Conservation (phyloP, 2,329 filamentous ascomycete species). For the Corinectria fuckeliana region DNA sequence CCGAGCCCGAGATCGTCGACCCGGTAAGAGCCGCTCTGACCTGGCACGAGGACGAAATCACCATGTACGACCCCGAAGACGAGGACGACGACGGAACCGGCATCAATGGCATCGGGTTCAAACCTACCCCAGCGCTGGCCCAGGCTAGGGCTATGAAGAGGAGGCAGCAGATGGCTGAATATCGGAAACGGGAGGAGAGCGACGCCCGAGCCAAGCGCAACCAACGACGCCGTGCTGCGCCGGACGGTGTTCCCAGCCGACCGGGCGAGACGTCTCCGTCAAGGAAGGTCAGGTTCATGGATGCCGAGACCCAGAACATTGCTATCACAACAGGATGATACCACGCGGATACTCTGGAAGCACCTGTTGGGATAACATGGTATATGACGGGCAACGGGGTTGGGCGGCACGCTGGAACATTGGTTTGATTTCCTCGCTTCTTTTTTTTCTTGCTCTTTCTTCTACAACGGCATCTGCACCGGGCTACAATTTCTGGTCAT, state of each 20-base stretch:
- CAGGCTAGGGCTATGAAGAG: slow-evolving; percentile 63
- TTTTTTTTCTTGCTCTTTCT: neutral
- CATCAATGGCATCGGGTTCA: slow-evolving; percentile 72
- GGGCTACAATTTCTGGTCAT: neutral
- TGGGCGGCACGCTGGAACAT: slow-evolving; percentile 20
- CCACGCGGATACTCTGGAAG: neutral
- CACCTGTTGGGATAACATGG: neutral
- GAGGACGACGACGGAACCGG: slow-evolving; percentile 71
- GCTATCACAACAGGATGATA: slow-evolving; percentile 42
- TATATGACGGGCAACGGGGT: slow-evolving; percentile 2
- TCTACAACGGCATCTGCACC: neutral
- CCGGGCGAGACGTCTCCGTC: slow-evolving; percentile 37
- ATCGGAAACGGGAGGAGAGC: slow-evolving; percentile 64
- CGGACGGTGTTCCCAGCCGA: slow-evolving; percentile 33
- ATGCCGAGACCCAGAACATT: slow-evolving; percentile 45
- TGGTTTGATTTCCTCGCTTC: neutral
- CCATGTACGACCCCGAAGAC: slow-evolving; percentile 68
- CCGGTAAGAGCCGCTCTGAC: slow-evolving; percentile 66
- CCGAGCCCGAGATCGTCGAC: slow-evolving; percentile 52
- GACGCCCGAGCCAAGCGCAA: slow-evolving; percentile 65
- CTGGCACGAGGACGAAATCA: slow-evolving; percentile 74
- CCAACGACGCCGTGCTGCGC: slow-evolving; percentile 53
- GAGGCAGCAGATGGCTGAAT: slow-evolving; percentile 67
- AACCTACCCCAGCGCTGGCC: slow-evolving; percentile 66
- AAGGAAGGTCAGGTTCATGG: slow-evolving; percentile 50